Evolutionary conservation across 371 early-diverging fungal species (phyloP).

Genomic region (Mucor sp.): DNA sequence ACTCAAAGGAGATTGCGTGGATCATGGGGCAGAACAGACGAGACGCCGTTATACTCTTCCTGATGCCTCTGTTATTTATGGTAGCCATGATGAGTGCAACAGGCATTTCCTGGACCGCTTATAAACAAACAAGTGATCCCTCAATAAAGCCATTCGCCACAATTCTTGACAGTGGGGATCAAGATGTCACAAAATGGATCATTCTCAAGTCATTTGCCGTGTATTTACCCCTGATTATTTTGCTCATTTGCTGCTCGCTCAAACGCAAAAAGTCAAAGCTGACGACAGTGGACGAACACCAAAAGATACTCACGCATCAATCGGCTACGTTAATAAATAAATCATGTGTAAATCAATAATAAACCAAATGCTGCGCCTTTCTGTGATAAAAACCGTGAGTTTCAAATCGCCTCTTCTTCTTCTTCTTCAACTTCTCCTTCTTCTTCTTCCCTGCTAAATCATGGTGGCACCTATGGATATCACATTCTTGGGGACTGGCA

Average conservation of each 20-base stretch:
- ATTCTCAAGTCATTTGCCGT: slow-evolving; percentile 1
- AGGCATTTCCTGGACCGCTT: slow-evolving; percentile 9
- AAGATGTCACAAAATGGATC: background rate
- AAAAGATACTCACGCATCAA: background rate
- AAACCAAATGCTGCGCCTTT: background rate
- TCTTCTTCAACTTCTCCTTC: background rate
- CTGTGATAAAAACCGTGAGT: background rate
- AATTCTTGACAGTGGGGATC: background rate
- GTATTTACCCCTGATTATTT: slow-evolving; percentile 5
- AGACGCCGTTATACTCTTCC: slow-evolving; percentile 9
- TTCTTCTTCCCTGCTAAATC: background rate
- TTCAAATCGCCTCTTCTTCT: background rate
- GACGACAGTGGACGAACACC: background rate
- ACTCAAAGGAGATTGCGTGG: slow-evolving; percentile 3
- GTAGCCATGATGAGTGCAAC: slow-evolving; percentile 8
- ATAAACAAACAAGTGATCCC: background rate
- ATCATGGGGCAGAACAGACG: slow-evolving; percentile 18
- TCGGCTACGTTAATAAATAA: background rate
- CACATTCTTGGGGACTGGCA: slow-evolving; percentile 70
- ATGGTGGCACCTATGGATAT: slow-evolving; percentile 51
- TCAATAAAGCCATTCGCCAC: background rate
- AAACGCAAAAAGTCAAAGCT: background rate
- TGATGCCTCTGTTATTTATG: slow-evolving; percentile 17
- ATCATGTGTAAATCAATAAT: background rate
- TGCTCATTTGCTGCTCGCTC: slow-evolving; percentile 7